Percentiles rank a stretch among this genome's conserved stretches.
phyloP scores from a whole-genome alignment of 805 yeast species.

The Barnettozyma sp. region DNA sequence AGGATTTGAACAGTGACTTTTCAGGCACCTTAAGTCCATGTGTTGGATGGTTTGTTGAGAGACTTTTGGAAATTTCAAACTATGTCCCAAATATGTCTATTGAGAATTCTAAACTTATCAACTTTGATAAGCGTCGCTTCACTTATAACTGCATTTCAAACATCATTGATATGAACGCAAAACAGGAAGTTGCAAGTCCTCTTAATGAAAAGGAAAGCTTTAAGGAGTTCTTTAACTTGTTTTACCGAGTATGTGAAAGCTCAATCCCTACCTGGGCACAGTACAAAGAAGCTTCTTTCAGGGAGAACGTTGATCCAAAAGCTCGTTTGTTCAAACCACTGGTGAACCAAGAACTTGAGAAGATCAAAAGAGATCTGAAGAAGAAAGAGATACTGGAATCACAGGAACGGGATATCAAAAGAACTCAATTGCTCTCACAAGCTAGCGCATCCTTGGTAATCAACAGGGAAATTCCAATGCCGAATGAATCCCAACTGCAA shows the following conservation, averaged over 20 bases:
- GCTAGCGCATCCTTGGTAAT: conserved; percentile 19
- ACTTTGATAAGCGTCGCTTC: conserved; percentile 80
- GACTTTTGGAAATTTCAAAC: conserved; percentile 68
- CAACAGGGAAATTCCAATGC: conserved; percentile 12
- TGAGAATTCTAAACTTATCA: conserved; percentile 56
- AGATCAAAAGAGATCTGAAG: conserved; percentile 44
- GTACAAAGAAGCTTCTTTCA: conserved; percentile 36
- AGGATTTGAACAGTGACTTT: conserved; percentile 24
- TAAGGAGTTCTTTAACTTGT: conserved; percentile 41
- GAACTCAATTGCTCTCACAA: conserved; percentile 26
- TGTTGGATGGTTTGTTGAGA: conserved; percentile 84
- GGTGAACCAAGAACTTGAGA: conserved; percentile 43
- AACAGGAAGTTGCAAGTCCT: neutral
- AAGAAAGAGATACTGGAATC: conserved; percentile 34
- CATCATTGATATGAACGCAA: conserved; percentile 37
- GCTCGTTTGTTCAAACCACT: conserved; percentile 39
- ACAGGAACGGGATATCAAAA: conserved; percentile 33
- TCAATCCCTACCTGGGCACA: conserved; percentile 31
- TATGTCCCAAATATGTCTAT: conserved; percentile 74
- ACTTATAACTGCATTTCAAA: conserved; percentile 55
- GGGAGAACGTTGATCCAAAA: conserved; percentile 35
- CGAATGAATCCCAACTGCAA: conserved; percentile 12
- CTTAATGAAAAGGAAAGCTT: conserved; percentile 26
- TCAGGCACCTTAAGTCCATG: conserved; percentile 64
- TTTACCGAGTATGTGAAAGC: conserved; percentile 33